These are phyloP conservation scores for Phanerodontia chrysosporium DNA, from an alignment of 768 basidiomycete species.

Conservation along the genomic window DNA sequence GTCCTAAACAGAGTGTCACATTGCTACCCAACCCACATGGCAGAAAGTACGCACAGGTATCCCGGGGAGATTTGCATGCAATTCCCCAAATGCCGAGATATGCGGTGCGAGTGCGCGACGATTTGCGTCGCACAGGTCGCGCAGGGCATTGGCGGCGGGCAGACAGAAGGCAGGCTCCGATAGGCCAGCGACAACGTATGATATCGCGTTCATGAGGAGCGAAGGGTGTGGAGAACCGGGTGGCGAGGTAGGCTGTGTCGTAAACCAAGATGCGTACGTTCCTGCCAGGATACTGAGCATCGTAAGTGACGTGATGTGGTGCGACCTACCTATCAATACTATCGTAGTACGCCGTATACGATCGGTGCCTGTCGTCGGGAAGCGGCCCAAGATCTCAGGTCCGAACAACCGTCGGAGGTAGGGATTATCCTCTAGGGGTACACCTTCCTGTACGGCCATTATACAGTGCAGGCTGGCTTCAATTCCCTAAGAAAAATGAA, in stretches of 20 bases:
- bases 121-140: conserved; percentile 88
- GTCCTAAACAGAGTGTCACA: conserved; percentile 42
- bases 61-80: conserved; percentile 71
- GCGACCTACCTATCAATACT: conserved; percentile 62
- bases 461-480: conserved; percentile 87
- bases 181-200: conserved; percentile 68
- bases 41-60: conserved; percentile 52
- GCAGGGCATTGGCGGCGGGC: conserved; percentile 76
- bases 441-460: conserved; percentile 83
- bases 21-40: background rate
- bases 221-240: conserved; percentile 28
- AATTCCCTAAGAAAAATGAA: conserved; percentile 50
- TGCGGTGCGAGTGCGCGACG: conserved; percentile 78
- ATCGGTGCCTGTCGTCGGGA: conserved; percentile 61
- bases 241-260: conserved; percentile 38
- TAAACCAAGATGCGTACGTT: conserved; percentile 78
- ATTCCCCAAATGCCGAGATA: conserved; percentile 77
- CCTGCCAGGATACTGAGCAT: conserved; percentile 34
- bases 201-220: conserved; percentile 60
- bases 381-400: conserved; percentile 59
- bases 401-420: conserved; percentile 66
- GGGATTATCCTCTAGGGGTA: conserved; percentile 52
- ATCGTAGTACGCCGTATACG: conserved; percentile 73
- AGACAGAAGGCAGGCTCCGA: conserved; percentile 60
- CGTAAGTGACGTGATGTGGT: background rate